Evolutionary conservation across 352 stramenopile genomes (phyloP).

Genomic region (Phytophthora cryptogea): DNA sequence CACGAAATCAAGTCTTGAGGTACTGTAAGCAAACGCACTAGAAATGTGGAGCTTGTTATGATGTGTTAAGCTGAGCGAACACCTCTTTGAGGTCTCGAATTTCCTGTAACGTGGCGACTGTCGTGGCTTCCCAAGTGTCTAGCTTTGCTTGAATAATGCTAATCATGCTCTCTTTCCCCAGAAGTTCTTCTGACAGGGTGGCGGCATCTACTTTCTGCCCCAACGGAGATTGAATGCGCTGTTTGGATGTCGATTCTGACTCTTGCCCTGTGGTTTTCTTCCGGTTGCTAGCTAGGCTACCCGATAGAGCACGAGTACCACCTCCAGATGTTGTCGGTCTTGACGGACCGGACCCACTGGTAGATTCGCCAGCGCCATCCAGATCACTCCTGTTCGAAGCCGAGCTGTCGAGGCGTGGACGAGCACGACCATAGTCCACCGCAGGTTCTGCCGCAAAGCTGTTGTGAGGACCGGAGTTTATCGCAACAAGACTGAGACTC

Average conservation of each 20-base stretch:
- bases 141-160: constrained; percentile 63
- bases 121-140: constrained; percentile 63
- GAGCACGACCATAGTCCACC: constrained; percentile 40
- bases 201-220: constrained; percentile 25
- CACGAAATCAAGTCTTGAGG: constrained; percentile 13
- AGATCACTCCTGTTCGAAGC: constrained; percentile 13
- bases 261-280: constrained; percentile 44
- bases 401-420: constrained; percentile 15
- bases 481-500: neutral
- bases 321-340: constrained; percentile 20
- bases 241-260: constrained; percentile 7
- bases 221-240: constrained; percentile 50
- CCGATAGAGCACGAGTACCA: constrained; percentile 36
- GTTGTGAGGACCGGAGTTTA: neutral
- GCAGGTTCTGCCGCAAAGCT: constrained; percentile 19
- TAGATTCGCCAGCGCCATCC: constrained; percentile 1
- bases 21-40: constrained; percentile 17
- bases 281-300: constrained; percentile 67
- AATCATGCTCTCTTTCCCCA: constrained; percentile 46
- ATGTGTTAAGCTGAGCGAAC: constrained; percentile 49
- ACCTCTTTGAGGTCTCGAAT: constrained; percentile 74
- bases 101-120: constrained; percentile 68
- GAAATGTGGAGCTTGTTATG: constrained; percentile 23
- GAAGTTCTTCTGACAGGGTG: constrained; percentile 40
- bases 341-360: constrained; percentile 2